phyloP scores from a whole-genome alignment of 768 basidiomycete genomes.

The Suillus brevipes region DNA sequence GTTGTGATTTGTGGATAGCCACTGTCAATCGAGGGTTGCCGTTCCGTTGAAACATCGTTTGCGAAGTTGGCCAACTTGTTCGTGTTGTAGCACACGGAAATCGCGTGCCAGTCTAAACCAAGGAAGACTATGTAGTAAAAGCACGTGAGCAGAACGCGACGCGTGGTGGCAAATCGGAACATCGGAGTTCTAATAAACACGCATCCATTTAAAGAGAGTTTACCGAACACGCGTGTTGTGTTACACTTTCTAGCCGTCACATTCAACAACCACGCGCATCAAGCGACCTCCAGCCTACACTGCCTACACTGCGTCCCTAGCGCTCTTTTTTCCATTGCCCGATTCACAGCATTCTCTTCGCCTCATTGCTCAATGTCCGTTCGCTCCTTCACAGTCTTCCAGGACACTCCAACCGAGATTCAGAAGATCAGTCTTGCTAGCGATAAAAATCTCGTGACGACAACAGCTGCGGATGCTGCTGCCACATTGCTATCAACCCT shows the following conservation, averaged over 20 bases:
- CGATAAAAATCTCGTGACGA: conserved; percentile 24
- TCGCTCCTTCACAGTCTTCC: conserved; percentile 65
- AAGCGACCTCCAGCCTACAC: conserved; percentile 11
- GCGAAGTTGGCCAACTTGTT: background rate
- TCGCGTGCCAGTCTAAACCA: conserved; percentile 7
- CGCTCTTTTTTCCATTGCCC: conserved; percentile 9
- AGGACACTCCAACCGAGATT: conserved; percentile 47
- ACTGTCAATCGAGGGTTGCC: background rate
- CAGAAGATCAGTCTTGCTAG: conserved; percentile 31
- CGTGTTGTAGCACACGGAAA: background rate
- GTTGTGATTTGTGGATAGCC: background rate
- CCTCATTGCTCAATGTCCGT: conserved; percentile 44
- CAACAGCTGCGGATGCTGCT: conserved; percentile 23
- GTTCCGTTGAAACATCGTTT: conserved; percentile 1
- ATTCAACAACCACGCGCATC: conserved; percentile 29
- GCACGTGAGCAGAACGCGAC: conserved; percentile 16
- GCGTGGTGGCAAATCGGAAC: conserved; percentile 34
- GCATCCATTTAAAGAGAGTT: conserved; percentile 29
- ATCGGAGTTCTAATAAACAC: conserved; percentile 33
- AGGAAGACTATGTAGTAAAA: background rate
- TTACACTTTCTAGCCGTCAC: conserved; percentile 21
- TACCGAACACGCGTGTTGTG: conserved; percentile 28
- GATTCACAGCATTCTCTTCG: conserved; percentile 7
- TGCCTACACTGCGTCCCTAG: conserved; percentile 6
- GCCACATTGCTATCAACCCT: conserved; percentile 38